phyloP scores from a whole-genome alignment of 2,329 filamentous ascomycete species.

The Phialophora chinensis region DNA sequence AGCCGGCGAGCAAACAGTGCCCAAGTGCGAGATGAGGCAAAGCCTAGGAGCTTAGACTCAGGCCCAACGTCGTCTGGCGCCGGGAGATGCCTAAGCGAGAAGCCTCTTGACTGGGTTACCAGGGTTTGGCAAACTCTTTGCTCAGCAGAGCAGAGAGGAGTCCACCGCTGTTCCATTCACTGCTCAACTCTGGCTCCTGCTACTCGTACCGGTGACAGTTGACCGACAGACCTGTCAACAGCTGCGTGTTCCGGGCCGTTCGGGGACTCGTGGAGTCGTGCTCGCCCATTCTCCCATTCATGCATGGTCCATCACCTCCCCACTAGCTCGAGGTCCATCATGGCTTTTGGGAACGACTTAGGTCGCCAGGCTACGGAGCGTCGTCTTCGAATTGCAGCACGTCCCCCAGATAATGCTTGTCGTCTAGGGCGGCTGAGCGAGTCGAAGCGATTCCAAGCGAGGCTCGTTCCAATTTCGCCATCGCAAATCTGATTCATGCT shows the following conservation, averaged over 20 bases:
- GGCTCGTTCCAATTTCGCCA: constrained; percentile 39
- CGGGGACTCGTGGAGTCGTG: constrained; percentile 16
- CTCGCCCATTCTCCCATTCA: constrained; percentile 9
- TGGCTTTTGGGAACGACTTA: constrained; percentile 12
- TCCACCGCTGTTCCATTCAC: background rate
- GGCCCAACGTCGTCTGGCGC: constrained; percentile 36
- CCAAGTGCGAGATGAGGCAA: constrained; percentile 18
- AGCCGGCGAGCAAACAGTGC: constrained; percentile 11
- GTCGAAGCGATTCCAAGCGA: constrained; percentile 39
- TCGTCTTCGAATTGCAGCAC: constrained; percentile 2
- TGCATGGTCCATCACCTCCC: background rate
- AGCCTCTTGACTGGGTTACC: constrained; percentile 33
- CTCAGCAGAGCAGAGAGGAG: constrained; percentile 12
- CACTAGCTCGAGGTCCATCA: constrained; percentile 5
- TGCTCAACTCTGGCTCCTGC: background rate
- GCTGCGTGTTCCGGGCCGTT: constrained; percentile 14
- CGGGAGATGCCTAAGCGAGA: constrained; percentile 40
- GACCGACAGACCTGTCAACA: constrained; percentile 7
- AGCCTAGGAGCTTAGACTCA: constrained; percentile 30
- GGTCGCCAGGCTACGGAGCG: constrained; percentile 9
- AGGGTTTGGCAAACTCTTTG: constrained; percentile 23
- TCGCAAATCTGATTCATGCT: constrained; percentile 33
- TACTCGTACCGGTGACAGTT: constrained; percentile 13
- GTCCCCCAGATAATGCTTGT: constrained; percentile 30
- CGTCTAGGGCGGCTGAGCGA: constrained; percentile 37